These are phyloP conservation scores for Eucalyptus victrix DNA, from an alignment of 345 rosid genomes.

Conservation along the genomic window DNA sequence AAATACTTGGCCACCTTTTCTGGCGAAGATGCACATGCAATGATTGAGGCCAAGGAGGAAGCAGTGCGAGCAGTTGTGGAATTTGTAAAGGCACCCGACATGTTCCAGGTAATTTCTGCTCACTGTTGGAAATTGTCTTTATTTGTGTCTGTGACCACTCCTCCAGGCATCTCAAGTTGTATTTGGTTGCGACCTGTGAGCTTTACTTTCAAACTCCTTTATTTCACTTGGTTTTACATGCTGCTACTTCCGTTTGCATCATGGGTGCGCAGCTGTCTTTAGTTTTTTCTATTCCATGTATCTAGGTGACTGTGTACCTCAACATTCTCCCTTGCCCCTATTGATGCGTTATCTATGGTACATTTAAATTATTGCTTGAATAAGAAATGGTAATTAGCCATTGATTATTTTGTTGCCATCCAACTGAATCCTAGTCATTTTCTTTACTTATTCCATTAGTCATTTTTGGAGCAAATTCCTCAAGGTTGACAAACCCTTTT, in stretches of 20 bases:
- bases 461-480: neutral
- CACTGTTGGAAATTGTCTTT: neutral
- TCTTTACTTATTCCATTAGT: neutral
- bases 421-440: neutral
- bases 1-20: constrained; percentile 86
- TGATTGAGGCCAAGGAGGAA: constrained; percentile 87
- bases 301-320: neutral
- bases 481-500: neutral
- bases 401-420: neutral
- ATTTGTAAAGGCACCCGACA: constrained; percentile 83
- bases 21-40: constrained; percentile 41
- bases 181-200: neutral
- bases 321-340: neutral
- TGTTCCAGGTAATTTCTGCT: constrained; percentile 52
- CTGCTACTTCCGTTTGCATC: neutral
- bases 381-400: neutral
- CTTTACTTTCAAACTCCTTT: neutral
- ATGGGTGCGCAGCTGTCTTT: neutral
- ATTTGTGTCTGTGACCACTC: neutral
- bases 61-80: constrained; percentile 65
- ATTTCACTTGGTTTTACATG: neutral
- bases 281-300: neutral
- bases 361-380: neutral
- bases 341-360: neutral
- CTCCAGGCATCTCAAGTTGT: neutral